These are phyloP conservation scores for Fusarium heterosporum DNA, from an alignment of 2,329 filamentous ascomycete genomes.

Conservation along the genomic window DNA sequence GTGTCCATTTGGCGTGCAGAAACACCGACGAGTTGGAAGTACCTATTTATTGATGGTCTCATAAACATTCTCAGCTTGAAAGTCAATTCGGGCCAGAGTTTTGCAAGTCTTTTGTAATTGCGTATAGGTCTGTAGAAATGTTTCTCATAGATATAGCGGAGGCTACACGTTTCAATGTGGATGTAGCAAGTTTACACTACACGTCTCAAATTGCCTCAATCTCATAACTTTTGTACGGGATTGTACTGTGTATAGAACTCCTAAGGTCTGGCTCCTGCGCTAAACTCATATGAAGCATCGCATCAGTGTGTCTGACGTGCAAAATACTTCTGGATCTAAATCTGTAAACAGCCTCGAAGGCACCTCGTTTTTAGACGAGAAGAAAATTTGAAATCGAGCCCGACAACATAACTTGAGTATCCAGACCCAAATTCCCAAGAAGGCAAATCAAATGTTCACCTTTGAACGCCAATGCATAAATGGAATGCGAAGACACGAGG, in stretches of 20 bases:
- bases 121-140: too few species aligned
- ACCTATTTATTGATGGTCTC: too few species aligned
- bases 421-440: slow-evolving; percentile 4
- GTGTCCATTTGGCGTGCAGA: too few species aligned
- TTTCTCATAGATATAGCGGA: too few species aligned
- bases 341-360: not conserved
- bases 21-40: too few species aligned
- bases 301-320: not conserved
- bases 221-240: too few species aligned
- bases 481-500: slow-evolving; percentile 1
- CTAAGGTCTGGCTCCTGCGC: not conserved
- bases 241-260: not conserved
- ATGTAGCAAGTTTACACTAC: too few species aligned
- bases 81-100: too few species aligned
- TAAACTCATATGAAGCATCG: not conserved
- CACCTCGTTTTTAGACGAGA: not conserved
- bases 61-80: too few species aligned
- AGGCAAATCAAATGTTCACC: not conserved
- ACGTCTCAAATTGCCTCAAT: too few species aligned
- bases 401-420: slow-evolving; percentile 7
- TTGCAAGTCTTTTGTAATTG: too few species aligned
- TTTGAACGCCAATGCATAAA: slow-evolving; percentile 31
- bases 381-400: not conserved
- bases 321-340: not conserved
- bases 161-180: too few species aligned